These are phyloP conservation scores for Tylopilus subfusipes DNA, from an alignment of 768 basidiomycete species.

Conservation along the genomic window DNA sequence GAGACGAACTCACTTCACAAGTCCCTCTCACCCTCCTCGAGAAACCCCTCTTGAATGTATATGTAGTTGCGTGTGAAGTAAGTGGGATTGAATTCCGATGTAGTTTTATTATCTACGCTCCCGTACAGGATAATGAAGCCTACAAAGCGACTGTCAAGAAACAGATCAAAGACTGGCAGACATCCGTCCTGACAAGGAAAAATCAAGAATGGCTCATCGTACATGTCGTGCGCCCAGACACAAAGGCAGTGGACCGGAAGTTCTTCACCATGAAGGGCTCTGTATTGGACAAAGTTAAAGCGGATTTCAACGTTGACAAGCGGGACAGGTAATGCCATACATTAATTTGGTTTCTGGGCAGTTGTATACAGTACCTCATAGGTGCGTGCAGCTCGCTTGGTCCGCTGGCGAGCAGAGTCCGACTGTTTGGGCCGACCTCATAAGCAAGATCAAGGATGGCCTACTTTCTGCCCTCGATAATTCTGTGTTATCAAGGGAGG, in stretches of 20 bases:
- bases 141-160: constrained; percentile 77
- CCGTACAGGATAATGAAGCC: constrained; percentile 53
- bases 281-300: constrained; percentile 84
- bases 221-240: constrained; percentile 75
- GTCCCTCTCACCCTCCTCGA: constrained; percentile 76
- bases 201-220: constrained; percentile 94
- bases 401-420: constrained; percentile 69
- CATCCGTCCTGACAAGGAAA: constrained; percentile 57
- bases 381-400: constrained; percentile 83
- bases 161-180: constrained; percentile 93
- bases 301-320: constrained; percentile 89
- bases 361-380: constrained; percentile 31
- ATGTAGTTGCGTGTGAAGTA: constrained; percentile 87
- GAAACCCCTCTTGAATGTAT: constrained; percentile 82
- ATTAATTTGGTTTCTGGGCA: constrained; percentile 3
- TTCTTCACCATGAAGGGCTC: constrained; percentile 83
- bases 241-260: constrained; percentile 53
- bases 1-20: constrained; percentile 74
- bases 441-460: constrained; percentile 87
- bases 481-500: constrained; percentile 75
- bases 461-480: constrained; percentile 80
- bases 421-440: constrained; percentile 81
- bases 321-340: constrained; percentile 58
- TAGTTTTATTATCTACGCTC: constrained; percentile 7
- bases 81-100: constrained; percentile 16